Evolutionary conservation across 805 yeast genomes (phyloP), one percentile per base, ranked within the genome.

Genomic region (Peterozyma toletana): DNA sequence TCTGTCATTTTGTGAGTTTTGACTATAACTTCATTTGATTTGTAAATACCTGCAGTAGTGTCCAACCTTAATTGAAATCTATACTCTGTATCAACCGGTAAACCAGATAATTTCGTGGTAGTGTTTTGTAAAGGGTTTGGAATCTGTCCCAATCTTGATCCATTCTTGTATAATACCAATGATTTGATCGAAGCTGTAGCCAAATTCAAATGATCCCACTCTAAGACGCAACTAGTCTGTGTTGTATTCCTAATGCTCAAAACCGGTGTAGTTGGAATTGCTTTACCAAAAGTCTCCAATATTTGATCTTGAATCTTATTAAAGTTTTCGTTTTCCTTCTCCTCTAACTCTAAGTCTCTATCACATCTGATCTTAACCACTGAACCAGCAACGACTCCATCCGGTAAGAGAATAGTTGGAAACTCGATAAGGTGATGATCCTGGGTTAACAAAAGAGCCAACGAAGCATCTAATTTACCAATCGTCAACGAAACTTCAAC

Each of bases 1-100:
- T 93, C 97, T 0, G 96, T 89, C 97, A 91, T 89, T 57, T 88
- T 90, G 60, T 89, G 98, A 3, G 99, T 93, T 46, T 77, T 82
- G 13, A 90, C 77, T 40, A 73, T 74, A 18, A 91, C 60, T 16
- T 64, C 64, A 38, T 88, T 82, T 10, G 96, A 86, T 56, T 68
- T 68, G 54, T 73, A 86, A 10, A 73, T 70, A n/a, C 99, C 99
- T 0, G 97, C 95, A 0, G 96, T 83, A 7, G 99, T 90, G 45
- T 80, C 83, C 58, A 93, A 68, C 52, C 80, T 77, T 54, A 93
- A 73, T 56, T 83, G 88, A 64, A 93, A 91, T 37, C 73, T 75
- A 63, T 86, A 91, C 40, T 75, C 72, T 21, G 87, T 81, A 58
- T 91, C 96, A 41, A 93, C 80, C 2, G 96, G 87, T 50, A 93